phyloP scores from a whole-genome alignment of 2,329 filamentous ascomycete species.

The Fusarium succisae region DNA sequence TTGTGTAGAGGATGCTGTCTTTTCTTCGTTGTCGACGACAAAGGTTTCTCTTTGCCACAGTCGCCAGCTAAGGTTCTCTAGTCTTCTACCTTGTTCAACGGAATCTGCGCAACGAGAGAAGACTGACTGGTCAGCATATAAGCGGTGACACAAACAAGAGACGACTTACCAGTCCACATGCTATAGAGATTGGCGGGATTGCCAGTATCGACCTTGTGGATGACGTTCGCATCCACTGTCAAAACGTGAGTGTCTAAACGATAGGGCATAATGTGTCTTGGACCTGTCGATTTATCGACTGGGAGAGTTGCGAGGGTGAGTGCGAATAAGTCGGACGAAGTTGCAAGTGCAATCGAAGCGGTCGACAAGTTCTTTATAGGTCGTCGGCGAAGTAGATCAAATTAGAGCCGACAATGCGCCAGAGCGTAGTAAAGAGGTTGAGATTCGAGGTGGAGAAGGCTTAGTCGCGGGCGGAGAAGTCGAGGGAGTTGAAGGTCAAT shows the following conservation, averaged over 20 bases:
- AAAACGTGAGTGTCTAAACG: slow-evolving; percentile 85
- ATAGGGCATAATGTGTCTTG: slow-evolving; percentile 75
- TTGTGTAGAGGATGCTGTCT: slow-evolving; percentile 56
- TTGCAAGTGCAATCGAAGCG: slow-evolving; percentile 15
- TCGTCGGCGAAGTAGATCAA: slow-evolving; percentile 35
- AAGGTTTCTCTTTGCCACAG: slow-evolving; percentile 85
- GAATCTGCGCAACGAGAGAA: slow-evolving; percentile 95
- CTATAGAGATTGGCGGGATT: slow-evolving; percentile 94
- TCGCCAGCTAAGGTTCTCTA: slow-evolving; percentile 96
- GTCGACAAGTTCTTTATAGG: slow-evolving; percentile 2
- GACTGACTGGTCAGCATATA: slow-evolving; percentile 64
- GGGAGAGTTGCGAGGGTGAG: slow-evolving; percentile 41
- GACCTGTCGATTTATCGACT: slow-evolving; percentile 48
- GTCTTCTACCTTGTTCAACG: slow-evolving; percentile 87
- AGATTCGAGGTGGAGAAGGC: slow-evolving; percentile 3
- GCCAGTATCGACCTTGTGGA: slow-evolving; percentile 93
- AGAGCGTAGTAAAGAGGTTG: slow-evolving; percentile 12
- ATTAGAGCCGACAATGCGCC: slow-evolving; percentile 35
- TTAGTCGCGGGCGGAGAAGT: slow-evolving; percentile 10
- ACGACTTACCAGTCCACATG: slow-evolving; percentile 92
- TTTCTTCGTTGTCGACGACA: slow-evolving; percentile 77
- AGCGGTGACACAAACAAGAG: not conserved
- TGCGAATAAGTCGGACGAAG: slow-evolving; percentile 11
- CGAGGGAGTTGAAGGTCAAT: slow-evolving; percentile 20
- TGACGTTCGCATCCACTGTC: slow-evolving; percentile 88